A percentile compares a stretch with the other conserved stretches of the same genome.
These are phyloP conservation scores for Puccinia polysora DNA, from an alignment of 1,284 basidiomycete species.

Conservation along the genomic window DNA sequence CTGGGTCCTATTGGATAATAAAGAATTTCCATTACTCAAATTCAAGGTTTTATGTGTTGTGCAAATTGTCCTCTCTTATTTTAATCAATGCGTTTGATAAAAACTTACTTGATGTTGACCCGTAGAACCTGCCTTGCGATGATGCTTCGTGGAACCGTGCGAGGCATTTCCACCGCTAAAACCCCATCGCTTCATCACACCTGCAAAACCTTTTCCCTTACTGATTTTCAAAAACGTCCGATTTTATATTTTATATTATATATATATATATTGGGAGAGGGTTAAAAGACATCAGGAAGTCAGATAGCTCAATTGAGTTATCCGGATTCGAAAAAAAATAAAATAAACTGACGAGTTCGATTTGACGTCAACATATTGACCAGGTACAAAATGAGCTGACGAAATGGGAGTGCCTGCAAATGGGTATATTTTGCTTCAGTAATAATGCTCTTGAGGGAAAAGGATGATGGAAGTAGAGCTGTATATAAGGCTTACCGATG, in stretches of 20 bases:
- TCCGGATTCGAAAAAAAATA: conserved; percentile 10
- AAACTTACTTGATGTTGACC: conserved; percentile 81
- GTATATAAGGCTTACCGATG: conserved; percentile 61
- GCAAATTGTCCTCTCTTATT: neutral
- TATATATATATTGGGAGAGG: neutral
- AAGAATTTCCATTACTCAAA: conserved; percentile 29
- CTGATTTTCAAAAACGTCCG: conserved; percentile 56
- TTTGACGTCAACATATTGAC: conserved; percentile 90
- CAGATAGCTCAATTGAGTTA: neutral
- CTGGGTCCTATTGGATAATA: conserved; percentile 67
- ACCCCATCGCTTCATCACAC: conserved; percentile 93
- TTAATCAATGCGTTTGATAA: neutral
- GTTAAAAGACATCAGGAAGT: conserved; percentile 1
- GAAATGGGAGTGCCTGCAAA: conserved; percentile 76
- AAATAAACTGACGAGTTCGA: conserved; percentile 71
- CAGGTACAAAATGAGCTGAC: conserved; percentile 93
- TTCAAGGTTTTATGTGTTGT: neutral
- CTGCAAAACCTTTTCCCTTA: conserved; percentile 94
- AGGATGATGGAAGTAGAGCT: conserved; percentile 39
- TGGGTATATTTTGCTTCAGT: too few relatives aligned
- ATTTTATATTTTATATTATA: neutral
- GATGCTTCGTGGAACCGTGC: conserved; percentile 93
- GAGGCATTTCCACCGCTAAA: conserved; percentile 87
- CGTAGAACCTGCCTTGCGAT: conserved; percentile 86
- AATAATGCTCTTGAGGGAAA: neutral